Conservation (phyloP, 129 eudicot genomes). For the Flaveria robusta region DNA sequence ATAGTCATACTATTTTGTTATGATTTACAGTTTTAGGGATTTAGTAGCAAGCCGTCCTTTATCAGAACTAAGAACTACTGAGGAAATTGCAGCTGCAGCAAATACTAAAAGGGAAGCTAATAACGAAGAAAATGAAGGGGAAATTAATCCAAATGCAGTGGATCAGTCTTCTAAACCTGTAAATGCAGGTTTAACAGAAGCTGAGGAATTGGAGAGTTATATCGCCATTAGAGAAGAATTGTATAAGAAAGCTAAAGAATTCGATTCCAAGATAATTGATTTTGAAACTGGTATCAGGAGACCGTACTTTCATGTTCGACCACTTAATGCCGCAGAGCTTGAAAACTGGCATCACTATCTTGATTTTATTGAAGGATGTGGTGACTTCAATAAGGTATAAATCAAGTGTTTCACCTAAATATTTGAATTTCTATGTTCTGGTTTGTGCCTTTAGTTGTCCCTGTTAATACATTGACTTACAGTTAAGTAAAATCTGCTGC, state of each 20-base stretch:
- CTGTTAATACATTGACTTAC: conserved; percentile 91
- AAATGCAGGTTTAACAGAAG: conserved; percentile 81
- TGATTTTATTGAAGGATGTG: conserved; percentile 87
- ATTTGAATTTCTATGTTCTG: conserved; percentile 35
- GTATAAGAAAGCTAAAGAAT: conserved; percentile 90
- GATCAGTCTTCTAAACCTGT: conserved; percentile 61
- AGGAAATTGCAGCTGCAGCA: conserved; percentile 68
- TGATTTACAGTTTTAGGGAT: conserved; percentile 77
- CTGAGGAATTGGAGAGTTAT: conserved; percentile 95
- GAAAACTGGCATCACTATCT: conserved; percentile 98
- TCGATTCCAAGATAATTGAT: conserved; percentile 89
- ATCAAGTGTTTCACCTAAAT: conserved; percentile 30
- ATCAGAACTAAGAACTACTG: conserved; percentile 79
- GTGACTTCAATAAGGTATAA: conserved; percentile 89
- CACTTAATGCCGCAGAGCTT: conserved; percentile 84
- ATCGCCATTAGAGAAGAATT: conserved; percentile 92
- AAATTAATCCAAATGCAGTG: conserved; percentile 54
- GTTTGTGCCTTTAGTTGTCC: conserved; percentile 84
- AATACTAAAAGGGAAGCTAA: conserved; percentile 44
- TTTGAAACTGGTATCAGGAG: conserved; percentile 95
- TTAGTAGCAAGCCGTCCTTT: conserved; percentile 91
- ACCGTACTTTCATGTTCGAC: conserved; percentile 98
- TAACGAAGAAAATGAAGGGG: conserved; percentile 67
- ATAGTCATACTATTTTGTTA: conserved; percentile 17
- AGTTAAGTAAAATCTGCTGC: conserved; percentile 99